These are phyloP conservation scores for Eimeria maxima DNA, from an alignment of 169 alveolate species.

Conservation along the genomic window DNA sequence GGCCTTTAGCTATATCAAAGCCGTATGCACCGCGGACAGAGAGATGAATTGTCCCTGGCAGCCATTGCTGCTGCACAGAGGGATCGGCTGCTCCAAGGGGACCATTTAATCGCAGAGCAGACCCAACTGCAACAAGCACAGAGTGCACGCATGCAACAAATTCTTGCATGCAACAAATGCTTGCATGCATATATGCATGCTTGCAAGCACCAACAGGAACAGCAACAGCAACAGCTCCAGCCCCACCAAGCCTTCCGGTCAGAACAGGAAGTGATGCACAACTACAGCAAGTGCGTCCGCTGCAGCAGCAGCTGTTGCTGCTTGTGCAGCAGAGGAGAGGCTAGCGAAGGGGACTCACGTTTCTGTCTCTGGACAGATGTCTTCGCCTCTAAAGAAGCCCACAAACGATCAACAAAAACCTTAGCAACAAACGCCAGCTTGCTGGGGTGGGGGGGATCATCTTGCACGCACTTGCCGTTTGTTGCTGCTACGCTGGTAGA, in stretches of 20 bases:
- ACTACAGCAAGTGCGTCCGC: too few species aligned
- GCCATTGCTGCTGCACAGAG: conserved; percentile 44
- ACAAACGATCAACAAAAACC: background rate
- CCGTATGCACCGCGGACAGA: conserved; percentile 4
- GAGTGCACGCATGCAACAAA: background rate
- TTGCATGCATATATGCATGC: background rate
- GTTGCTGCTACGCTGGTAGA: background rate
- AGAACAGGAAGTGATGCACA: too few species aligned
- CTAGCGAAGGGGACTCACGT: background rate
- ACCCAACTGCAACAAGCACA: background rate
- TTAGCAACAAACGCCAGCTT: conserved; percentile 18
- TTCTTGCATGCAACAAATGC: background rate
- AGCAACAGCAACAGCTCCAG: too few species aligned
- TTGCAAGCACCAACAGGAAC: background rate
- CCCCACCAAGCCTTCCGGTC: too few species aligned
- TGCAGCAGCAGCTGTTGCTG: too few species aligned
- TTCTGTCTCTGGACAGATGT: background rate
- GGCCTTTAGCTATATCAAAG: background rate
- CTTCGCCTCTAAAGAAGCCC: background rate
- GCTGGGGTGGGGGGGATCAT: conserved; percentile 45
- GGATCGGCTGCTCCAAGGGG: conserved; percentile 24
- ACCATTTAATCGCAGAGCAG: conserved; percentile 36
- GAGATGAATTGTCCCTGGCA: conserved; percentile 24
- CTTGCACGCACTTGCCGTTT: background rate
- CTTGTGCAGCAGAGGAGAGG: background rate